Percentiles rank a stretch among this genome's conserved stretches.
Evolutionary conservation across 2,329 filamentous ascomycete species (phyloP).

Genomic region (Chrysoporthe puriensis): DNA sequence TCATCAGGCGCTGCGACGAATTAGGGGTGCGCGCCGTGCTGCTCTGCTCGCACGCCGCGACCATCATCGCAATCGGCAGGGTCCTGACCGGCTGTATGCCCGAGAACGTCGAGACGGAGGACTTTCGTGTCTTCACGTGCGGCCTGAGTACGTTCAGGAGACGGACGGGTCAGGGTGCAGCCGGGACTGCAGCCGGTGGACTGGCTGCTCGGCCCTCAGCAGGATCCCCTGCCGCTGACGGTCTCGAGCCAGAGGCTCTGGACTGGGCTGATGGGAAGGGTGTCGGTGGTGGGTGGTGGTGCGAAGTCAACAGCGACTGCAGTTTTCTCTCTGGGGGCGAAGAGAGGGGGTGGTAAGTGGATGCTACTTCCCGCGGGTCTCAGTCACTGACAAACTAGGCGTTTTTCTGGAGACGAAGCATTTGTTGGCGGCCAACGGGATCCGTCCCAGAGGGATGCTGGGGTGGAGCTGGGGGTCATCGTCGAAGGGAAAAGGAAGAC

Average conservation of each 20-base stretch:
- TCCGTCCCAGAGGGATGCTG: slow-evolving; percentile 36
- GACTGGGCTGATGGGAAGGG: slow-evolving; percentile 64
- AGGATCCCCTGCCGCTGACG: slow-evolving; percentile 23
- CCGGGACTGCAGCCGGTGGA: slow-evolving; percentile 1
- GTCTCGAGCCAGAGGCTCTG: slow-evolving; percentile 29
- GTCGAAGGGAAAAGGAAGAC: slow-evolving; percentile 34
- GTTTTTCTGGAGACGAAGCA: slow-evolving; percentile 46
- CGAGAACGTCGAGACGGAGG: slow-evolving; percentile 69
- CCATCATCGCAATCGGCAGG: slow-evolving; percentile 83
- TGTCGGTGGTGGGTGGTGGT: slow-evolving; percentile 78
- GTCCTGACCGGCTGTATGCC: slow-evolving; percentile 80
- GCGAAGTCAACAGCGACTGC: slow-evolving; percentile 81
- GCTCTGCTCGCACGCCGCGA: slow-evolving; percentile 87
- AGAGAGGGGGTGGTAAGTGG: slow-evolving; percentile 82
- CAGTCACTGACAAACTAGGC: slow-evolving; percentile 36
- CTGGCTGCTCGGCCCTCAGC: background rate
- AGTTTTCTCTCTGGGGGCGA: slow-evolving; percentile 78
- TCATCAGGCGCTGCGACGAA: slow-evolving; percentile 75
- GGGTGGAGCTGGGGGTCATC: slow-evolving; percentile 39
- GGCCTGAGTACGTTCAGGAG: slow-evolving; percentile 69
- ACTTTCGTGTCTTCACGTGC: slow-evolving; percentile 86
- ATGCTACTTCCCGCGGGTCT: slow-evolving; percentile 6
- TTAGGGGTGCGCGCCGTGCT: slow-evolving; percentile 72
- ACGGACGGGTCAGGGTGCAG: background rate
- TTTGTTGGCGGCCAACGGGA: slow-evolving; percentile 37